Evolutionary conservation across 2,329 filamentous ascomycete genomes (phyloP).

Genomic region (Ascochyta clinopodiicola): DNA sequence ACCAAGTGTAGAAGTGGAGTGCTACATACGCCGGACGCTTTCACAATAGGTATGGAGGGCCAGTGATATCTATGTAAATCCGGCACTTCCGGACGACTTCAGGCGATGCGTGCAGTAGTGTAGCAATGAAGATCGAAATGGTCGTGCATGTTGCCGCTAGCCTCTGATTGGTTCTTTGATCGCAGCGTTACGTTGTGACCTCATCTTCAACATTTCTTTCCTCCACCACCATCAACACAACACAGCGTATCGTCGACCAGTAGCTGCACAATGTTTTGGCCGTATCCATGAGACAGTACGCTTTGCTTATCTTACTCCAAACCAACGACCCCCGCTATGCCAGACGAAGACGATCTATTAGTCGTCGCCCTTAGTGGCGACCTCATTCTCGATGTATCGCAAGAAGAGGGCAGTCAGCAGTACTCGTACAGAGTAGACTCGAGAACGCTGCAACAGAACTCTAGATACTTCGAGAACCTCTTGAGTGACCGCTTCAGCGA

Average conservation of each 20-base stretch:
- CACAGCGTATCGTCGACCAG: constrained; percentile 2
- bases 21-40: no score
- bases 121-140: background rate
- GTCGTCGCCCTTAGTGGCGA: constrained; percentile 66
- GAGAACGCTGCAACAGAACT: constrained; percentile 63
- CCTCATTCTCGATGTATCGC: constrained; percentile 69
- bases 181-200: constrained; percentile 4
- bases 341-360: constrained; percentile 49
- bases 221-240: background rate
- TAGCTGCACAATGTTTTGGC: constrained; percentile 55
- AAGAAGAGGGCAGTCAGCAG: constrained; percentile 64
- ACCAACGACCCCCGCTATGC: constrained; percentile 24
- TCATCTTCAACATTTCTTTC: background rate
- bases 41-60: no score
- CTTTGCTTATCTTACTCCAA: constrained; percentile 16
- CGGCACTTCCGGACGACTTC: no score
- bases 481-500: constrained; percentile 71
- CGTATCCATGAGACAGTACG: constrained; percentile 54
- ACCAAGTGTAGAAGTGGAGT: no score
- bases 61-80: no score
- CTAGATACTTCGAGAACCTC: constrained; percentile 73
- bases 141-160: background rate
- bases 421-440: constrained; percentile 69
- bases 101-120: no score
- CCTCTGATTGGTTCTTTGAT: background rate